These are phyloP conservation scores for Drosera spatulata DNA, from an alignment of 179 eudicot genomes.

Conservation along the genomic window DNA sequence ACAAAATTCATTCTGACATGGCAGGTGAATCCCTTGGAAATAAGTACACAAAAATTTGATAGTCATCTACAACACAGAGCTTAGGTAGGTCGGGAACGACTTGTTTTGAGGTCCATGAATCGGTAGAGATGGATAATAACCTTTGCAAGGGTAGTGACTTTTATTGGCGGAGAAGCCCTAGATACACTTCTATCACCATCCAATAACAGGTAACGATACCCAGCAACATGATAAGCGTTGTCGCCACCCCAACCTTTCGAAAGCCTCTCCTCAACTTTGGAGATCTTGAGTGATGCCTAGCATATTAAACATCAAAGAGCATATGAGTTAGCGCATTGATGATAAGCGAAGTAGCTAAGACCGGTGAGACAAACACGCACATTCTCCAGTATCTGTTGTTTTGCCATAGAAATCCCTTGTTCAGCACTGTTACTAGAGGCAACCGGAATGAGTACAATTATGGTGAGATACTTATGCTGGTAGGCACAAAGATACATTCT, in stretches of 20 bases:
- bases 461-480: conserved; percentile 75
- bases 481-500: conserved; percentile 70
- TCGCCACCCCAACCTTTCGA: conserved; percentile 99
- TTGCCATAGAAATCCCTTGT: conserved; percentile 55
- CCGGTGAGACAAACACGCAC: conserved; percentile 32
- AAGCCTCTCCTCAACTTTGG: conserved; percentile 83
- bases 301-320: conserved; percentile 4
- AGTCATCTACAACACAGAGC: too few relatives aligned
- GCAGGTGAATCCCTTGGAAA: too few relatives aligned
- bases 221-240: conserved; percentile 95
- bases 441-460: conserved; percentile 69
- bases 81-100: too few relatives aligned
- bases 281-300: conserved; percentile 71
- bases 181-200: conserved; percentile 82
- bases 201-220: conserved; percentile 80
- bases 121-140: conserved; percentile 15
- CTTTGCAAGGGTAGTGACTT: conserved; percentile 89
- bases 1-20: too few relatives aligned
- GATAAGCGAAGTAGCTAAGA: neutral
- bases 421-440: conserved; percentile 47
- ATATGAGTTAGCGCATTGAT: neutral
- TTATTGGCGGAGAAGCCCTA: conserved; percentile 82
- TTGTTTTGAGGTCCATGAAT: too few relatives aligned
- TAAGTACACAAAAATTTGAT: too few relatives aligned
- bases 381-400: conserved; percentile 77